Conservation (phyloP, 495 filamentous ascomycete species). For the Aspergillus hancockii region DNA sequence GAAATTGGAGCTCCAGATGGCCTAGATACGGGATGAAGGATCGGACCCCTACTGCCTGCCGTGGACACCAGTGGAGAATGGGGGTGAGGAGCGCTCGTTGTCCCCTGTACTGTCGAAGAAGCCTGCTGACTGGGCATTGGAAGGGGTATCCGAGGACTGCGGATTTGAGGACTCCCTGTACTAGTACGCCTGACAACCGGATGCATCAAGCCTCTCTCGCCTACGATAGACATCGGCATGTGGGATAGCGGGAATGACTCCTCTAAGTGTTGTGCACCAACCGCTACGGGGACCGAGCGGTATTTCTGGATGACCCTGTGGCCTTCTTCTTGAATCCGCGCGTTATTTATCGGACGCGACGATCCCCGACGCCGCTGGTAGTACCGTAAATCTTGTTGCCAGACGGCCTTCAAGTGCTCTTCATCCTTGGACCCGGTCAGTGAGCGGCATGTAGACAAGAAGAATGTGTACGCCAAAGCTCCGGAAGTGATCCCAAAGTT, state of each 20-base stretch:
- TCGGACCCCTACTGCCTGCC: background rate
- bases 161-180: background rate
- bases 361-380: slow-evolving; percentile 17
- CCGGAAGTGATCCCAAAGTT: slow-evolving; percentile 54
- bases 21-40: background rate
- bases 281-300: slow-evolving; percentile 2
- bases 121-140: background rate
- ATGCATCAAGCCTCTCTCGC: background rate
- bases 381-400: slow-evolving; percentile 17
- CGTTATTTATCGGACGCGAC: background rate
- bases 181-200: background rate
- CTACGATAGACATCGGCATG: background rate
- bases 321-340: slow-evolving; percentile 20
- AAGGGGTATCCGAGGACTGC: background rate
- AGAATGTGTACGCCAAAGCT: slow-evolving; percentile 59
- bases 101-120: background rate
- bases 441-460: slow-evolving; percentile 50
- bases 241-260: background rate
- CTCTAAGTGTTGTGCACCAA: too few species aligned
- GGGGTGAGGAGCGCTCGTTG: background rate
- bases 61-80: background rate
- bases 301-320: slow-evolving; percentile 16
- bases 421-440: slow-evolving; percentile 20
- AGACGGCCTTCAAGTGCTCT: slow-evolving; percentile 22
- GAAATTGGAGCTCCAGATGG: background rate